Conservation (phyloP, 306 rosid genomes). For the Cyclanthera cordifolia region DNA sequence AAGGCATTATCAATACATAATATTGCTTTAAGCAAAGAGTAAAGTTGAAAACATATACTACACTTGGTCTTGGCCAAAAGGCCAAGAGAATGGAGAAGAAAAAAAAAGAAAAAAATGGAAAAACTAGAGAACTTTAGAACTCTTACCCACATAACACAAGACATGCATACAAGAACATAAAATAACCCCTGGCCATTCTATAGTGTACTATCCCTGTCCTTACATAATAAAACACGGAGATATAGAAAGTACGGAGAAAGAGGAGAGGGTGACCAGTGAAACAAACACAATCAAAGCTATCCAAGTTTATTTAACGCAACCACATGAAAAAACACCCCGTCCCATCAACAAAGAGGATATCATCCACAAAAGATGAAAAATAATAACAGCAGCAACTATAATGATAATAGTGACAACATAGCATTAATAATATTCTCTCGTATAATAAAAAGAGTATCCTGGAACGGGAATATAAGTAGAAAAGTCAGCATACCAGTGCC, state of each 20-base stretch:
- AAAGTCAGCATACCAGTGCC: conserved; percentile 62
- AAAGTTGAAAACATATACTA: background rate
- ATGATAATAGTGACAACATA: background rate
- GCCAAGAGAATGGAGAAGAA: background rate
- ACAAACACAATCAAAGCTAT: background rate
- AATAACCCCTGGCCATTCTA: background rate
- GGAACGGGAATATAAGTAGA: background rate
- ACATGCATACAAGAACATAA: background rate
- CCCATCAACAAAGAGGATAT: background rate
- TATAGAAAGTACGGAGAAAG: background rate
- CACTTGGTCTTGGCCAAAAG: background rate
- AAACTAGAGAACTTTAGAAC: background rate
- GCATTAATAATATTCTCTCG: background rate
- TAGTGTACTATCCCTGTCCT: background rate
- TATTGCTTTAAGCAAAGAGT: background rate
- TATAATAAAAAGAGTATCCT: background rate
- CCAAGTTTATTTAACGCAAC: background rate
- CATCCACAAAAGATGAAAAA: background rate
- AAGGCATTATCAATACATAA: conserved; percentile 5
- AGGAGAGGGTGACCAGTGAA: background rate
- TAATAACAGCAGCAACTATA: background rate
- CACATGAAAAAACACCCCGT: background rate
- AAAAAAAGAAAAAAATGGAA: no score
- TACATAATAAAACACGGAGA: background rate
- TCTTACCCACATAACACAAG: background rate